phyloP scores from a whole-genome alignment of 1,284 basidiomycete genomes.

The Sporisorium sorghi region DNA sequence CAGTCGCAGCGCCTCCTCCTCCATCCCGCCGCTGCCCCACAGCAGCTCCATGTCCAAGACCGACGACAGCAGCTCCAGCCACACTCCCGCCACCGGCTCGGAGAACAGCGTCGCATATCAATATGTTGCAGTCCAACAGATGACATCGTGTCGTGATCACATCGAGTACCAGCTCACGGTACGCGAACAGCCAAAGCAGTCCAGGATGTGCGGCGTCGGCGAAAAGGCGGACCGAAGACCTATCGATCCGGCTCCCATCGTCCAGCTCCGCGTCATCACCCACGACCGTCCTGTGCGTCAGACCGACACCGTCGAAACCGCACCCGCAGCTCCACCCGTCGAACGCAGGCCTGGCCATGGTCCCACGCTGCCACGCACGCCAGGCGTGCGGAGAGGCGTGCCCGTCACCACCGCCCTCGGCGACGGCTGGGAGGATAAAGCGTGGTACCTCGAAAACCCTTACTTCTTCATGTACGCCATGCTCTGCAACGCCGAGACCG shows the following conservation, averaged over 20 bases:
- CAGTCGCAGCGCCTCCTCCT: conserved; percentile 15
- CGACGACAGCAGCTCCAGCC: conserved; percentile 36
- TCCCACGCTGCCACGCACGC: conserved; percentile 25
- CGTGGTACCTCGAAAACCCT: conserved; percentile 66
- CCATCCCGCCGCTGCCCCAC: conserved; percentile 8
- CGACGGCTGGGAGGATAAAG: conserved; percentile 66
- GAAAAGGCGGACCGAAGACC: conserved; percentile 91
- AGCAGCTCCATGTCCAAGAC: conserved; percentile 24
- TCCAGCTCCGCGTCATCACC: conserved; percentile 87
- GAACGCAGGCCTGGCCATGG: conserved; percentile 41
- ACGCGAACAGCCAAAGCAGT: conserved; percentile 66
- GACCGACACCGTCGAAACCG: conserved; percentile 15
- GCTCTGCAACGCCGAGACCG: conserved; percentile 70
- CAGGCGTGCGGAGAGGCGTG: conserved; percentile 48
- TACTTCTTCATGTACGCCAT: conserved; percentile 68
- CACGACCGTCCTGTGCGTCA: conserved; percentile 55
- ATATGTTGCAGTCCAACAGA: conserved; percentile 58
- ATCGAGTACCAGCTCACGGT: conserved; percentile 64
- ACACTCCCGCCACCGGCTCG: conserved; percentile 12
- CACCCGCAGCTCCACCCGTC: conserved; percentile 36
- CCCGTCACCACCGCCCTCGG: conserved; percentile 57
- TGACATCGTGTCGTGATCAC: conserved; percentile 52
- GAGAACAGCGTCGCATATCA: conserved; percentile 58
- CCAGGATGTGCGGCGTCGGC: conserved; percentile 65
- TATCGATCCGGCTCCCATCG: conserved; percentile 94